phyloP scores from a whole-genome alignment of 2,329 filamentous ascomycete species.

The Mycosphaerella sp. region DNA sequence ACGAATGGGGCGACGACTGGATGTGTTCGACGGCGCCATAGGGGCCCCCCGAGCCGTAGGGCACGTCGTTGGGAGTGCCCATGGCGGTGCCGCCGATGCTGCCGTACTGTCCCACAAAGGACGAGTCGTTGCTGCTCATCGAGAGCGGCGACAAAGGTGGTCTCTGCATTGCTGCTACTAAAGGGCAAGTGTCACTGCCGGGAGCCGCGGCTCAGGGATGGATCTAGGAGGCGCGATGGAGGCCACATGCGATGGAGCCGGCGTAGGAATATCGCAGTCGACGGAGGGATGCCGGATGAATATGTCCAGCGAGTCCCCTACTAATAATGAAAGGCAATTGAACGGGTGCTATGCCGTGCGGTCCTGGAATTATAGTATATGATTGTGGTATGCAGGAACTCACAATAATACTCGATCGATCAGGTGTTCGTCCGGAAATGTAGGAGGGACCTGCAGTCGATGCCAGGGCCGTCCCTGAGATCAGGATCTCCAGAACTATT shows the following conservation, averaged over 20 bases:
- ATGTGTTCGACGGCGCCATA: slow-evolving; percentile 29
- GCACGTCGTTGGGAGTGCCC: slow-evolving; percentile 22
- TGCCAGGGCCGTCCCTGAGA: slow-evolving; percentile 7
- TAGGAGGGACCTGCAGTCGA: slow-evolving; percentile 6
- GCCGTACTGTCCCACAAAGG: slow-evolving; percentile 27
- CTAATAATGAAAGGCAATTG: background rate
- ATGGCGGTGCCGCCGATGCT: slow-evolving; percentile 14
- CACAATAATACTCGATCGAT: background rate
- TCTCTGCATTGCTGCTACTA: background rate
- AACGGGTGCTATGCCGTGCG: background rate
- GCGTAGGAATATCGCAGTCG: background rate
- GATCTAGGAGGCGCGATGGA: background rate
- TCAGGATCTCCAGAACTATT: background rate
- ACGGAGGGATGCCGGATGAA: background rate
- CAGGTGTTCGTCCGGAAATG: slow-evolving; percentile 17
- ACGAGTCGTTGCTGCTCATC: slow-evolving; percentile 68
- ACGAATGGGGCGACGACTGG: slow-evolving; percentile 30
- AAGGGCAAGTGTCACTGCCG: background rate
- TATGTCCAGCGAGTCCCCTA: no score
- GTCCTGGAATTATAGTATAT: background rate
- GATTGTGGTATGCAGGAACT: background rate
- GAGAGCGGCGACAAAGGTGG: slow-evolving; percentile 65
- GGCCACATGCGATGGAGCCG: background rate
- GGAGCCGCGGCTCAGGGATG: slow-evolving; percentile 7
- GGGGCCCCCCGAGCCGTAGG: slow-evolving; percentile 26